Base-by-base conservation (phyloP, 2,329 filamentous ascomycete genomes). In the Remersonia thermophila region DNA sequence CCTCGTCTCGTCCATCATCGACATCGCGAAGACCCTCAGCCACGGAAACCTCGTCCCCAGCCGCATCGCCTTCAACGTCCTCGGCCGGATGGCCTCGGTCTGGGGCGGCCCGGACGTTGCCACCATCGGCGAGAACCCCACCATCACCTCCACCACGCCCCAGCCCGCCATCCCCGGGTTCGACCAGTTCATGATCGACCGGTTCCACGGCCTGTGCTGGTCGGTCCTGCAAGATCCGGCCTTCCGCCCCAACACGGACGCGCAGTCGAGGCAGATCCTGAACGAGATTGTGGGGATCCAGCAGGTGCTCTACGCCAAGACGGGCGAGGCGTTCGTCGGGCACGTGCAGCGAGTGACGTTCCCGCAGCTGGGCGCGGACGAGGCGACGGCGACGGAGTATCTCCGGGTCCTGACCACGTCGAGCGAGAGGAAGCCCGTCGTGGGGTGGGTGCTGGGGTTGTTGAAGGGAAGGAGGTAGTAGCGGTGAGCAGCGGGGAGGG, bases 171-270 rank as follows among this genome's bases (percentile, higher is more conserved):
- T 98, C 18, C 83, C 87, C 2, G 89, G 91, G 6, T 98, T 98
- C 54, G 86, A 94, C 49, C 72, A 74, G 38, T 96, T 94, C 60
- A 81, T 94, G 59, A 82, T 96, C 40, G 76, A 83, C 30, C 75
- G 82, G 15, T 94, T 98, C 62, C 89, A 93, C 40, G 73, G 83
- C 0, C 70, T 93, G 7, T 87, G 83, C 56, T 98, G 91, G 91
- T 81, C 83, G 28, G 77, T 96, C 6, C 75, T 93, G 26, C 76
- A 75, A 27, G 81, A 87, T 30, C 68, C 80, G 5, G 71, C 71
- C 14, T 95, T 96, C 67, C 81, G 81, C 45, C 76, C 84, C 1
- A 77, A 78, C 44, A 61, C 64, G 37, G 91, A 98, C 55, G 86
- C 87, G 2, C 86, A 94, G 61, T 83, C 83, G 25, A 83, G 82